A percentile compares a stretch with the other conserved stretches of the same genome.
phyloP scores from a whole-genome alignment of 2,329 filamentous ascomycete genomes.

The Fusarium sulawesiense region DNA sequence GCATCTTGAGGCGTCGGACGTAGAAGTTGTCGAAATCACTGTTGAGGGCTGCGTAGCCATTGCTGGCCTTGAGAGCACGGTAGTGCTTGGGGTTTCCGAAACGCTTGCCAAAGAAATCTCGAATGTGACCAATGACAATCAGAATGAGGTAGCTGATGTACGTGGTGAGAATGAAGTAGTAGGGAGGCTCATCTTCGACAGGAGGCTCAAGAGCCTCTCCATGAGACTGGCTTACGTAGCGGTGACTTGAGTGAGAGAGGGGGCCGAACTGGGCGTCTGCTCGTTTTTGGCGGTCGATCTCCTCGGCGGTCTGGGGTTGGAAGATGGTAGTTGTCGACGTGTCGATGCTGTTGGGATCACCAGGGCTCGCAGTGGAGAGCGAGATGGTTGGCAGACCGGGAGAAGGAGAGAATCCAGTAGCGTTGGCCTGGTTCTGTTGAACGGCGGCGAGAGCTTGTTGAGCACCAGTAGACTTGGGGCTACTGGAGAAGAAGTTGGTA shows the following conservation, averaged over 20 bases:
- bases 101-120: slow-evolving; percentile 97
- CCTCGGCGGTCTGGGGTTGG: slow-evolving; percentile 85
- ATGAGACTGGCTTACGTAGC: slow-evolving; percentile 89
- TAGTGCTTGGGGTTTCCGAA: slow-evolving; percentile 88
- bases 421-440: slow-evolving; percentile 64
- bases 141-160: slow-evolving; percentile 98
- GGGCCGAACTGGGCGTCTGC: slow-evolving; percentile 93
- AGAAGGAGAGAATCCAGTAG: slow-evolving; percentile 75
- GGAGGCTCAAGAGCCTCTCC: slow-evolving; percentile 84
- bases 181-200: slow-evolving; percentile 93
- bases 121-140: slow-evolving; percentile 93
- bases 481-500: slow-evolving; percentile 83
- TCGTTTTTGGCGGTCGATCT: slow-evolving; percentile 78
- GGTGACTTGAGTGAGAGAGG: slow-evolving; percentile 80
- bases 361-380: slow-evolving; percentile 84
- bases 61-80: slow-evolving; percentile 80
- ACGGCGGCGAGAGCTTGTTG: slow-evolving; percentile 76
- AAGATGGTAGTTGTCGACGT: slow-evolving; percentile 82
- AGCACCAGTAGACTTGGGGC: slow-evolving; percentile 77
- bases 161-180: slow-evolving; percentile 96
- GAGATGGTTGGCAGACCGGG: slow-evolving; percentile 91
- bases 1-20: slow-evolving; percentile 88
- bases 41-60: slow-evolving; percentile 95
- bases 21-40: slow-evolving; percentile 99
- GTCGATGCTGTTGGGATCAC: slow-evolving; percentile 77